Base-by-base conservation (phyloP, 805 yeast genomes). In the Monosporozyma siamensis region DNA sequence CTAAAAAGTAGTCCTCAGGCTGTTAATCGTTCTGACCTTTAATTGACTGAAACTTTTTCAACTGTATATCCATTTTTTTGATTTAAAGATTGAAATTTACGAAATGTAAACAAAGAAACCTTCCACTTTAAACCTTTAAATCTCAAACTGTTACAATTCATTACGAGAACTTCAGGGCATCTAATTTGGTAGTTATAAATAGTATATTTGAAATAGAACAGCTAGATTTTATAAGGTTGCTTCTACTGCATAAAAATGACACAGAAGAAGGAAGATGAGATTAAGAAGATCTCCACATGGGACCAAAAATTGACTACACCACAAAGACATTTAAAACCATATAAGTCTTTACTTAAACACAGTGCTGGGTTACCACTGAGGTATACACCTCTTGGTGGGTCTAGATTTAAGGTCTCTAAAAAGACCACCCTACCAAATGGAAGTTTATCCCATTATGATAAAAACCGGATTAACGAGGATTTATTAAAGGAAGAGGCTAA, bases 251-350 rank as follows among this genome's bases (percentile, higher is more conserved):
- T 9, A 23, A 25, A 1, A 24, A 24, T 14, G 18, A n/a, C 42
- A 23, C 14, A n/a, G 15, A 15, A 29, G n/a, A 12, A 24, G 4
- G 21, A 15, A n/a, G 27, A 30, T 23, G 18, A 24, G 25, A 39
- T 15, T 14, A 32, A 32, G 9, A 17, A 32, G 18, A 10, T 14
- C n/a, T 18, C 35, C 9, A 8, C 4, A 10, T 32, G 35, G 35
- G 35, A 32, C 12, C 14, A 32, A 18, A 32, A 17, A 32, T n/a
- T 55, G 24, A 43, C 25, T n/a, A 50, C 52, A 2, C 60, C 59
- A 3, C 44, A 44, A 18, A 45, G 60, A 38, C 47, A 51, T 25
- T 26, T 55, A n/a, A 52, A 45, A 40, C 46, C 46, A n/a, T 49
- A 40, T 30, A 35, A 38, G 10, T 51, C 54, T 2, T 34, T 40